Base-by-base conservation (phyloP, 176 grass and related monocot genomes). In the Triticum turgidum region DNA sequence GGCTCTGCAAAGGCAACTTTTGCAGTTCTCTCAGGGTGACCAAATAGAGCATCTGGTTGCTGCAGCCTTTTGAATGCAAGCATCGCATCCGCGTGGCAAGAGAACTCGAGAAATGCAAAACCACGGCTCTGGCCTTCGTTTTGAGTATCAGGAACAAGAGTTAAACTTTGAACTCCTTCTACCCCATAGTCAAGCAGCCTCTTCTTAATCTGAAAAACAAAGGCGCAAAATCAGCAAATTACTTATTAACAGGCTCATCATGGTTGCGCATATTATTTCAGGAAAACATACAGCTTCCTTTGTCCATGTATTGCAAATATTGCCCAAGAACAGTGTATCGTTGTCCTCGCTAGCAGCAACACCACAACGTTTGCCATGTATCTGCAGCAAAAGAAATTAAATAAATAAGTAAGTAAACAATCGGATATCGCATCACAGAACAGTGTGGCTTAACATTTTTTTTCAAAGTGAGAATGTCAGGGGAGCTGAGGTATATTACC, bases 291-390 rank as follows among this genome's bases (percentile, higher is more conserved):
- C 93, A 86, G 90, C 90, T 87, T 94, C 93, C 61, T 94, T 94
- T 75, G 93, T 94, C 93, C 93, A 94, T 27, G 93, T 94, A 52
- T 94, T 94, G 87, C 93, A 94, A 59, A 94, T 94, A 49, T 94
- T 94, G 11, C 93, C 93, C 70, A 94, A 68, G 77, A 94, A 94
- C 38, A 94, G 79, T 79, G 93, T 94, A 69, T 94, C 93, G 45
- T 92, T 94, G 82, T 94, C 93, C 69, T 92, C 90, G 59, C 93
- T 94, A 27, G 87, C 84, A 56, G 90, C 85, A 27, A 90, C 52
- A 2, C 87, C 93, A 81, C 93, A 92, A 14, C 88, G 85, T 34
- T 91, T 94, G 24, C 93, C 93, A 84, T 68, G 47, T 81, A 94
- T 90, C 93, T 94, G 80, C 15, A 76, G 82, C 49, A 59, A 13